Evolutionary conservation across 2,329 filamentous ascomycete genomes (phyloP).

Genomic region (Samsoniella hepiali): DNA sequence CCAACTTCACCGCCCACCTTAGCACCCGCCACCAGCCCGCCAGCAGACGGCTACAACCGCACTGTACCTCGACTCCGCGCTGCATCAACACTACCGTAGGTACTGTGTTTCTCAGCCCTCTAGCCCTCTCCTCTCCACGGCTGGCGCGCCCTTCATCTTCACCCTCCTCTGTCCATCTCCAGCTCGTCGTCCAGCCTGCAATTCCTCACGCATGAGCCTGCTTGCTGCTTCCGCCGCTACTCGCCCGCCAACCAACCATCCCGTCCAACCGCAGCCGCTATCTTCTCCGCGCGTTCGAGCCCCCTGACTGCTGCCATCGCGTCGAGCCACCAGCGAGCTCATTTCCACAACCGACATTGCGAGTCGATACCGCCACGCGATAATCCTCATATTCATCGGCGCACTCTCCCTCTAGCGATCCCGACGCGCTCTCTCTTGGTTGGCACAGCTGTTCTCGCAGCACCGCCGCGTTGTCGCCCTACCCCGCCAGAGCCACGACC

Average conservation of each 20-base stretch:
- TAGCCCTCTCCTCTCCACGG: conserved; percentile 4
- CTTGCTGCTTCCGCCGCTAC: not conserved
- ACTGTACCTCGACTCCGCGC: not conserved
- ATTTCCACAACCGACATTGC: not conserved
- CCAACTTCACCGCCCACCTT: conserved; percentile 9
- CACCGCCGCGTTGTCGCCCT: conserved; percentile 14
- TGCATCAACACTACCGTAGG: conserved; percentile 8
- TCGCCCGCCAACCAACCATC: not conserved
- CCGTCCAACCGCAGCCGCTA: not conserved
- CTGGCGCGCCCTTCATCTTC: conserved; percentile 12
- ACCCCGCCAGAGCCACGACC: conserved; percentile 19
- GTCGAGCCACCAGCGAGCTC: conserved; percentile 2
- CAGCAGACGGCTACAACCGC: not conserved
- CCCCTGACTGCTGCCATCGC: conserved; percentile 16
- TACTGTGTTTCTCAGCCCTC: not conserved
- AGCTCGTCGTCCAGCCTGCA: not conserved
- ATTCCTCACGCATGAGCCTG: conserved; percentile 7
- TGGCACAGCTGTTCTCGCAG: conserved; percentile 8
- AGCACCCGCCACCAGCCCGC: not conserved
- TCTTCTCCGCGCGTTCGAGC: conserved; percentile 6
- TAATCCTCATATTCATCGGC: not conserved
- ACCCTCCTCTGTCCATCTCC: not conserved
- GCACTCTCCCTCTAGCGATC: not conserved
- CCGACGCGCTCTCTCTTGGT: conserved; percentile 7
- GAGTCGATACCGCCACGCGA: not conserved